Conservation (phyloP, 805 yeast species). For the Maudiozyma serrabonitensis region DNA sequence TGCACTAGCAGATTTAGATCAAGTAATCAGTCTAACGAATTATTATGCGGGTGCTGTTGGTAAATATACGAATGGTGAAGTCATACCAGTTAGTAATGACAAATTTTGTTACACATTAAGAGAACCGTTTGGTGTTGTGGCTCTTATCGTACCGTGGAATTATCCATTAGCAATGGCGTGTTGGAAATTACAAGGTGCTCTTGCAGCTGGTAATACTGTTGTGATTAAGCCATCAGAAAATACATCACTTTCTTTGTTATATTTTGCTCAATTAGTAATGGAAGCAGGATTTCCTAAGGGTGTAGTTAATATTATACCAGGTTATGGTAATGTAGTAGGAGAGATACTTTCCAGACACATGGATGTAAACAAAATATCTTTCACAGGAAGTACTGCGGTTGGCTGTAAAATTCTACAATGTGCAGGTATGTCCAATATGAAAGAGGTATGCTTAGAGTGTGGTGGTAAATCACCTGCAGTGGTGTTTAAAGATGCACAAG, state of each 20-base stretch:
- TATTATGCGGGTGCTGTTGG: constrained; percentile 67
- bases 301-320: constrained; percentile 36
- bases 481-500: constrained; percentile 34
- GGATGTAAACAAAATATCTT: constrained; percentile 37
- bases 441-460: constrained; percentile 36
- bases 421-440: constrained; percentile 32
- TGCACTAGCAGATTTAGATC: constrained; percentile 47
- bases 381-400: constrained; percentile 41
- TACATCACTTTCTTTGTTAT: constrained; percentile 36
- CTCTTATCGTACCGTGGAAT: constrained; percentile 41
- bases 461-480: constrained; percentile 41
- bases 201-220: constrained; percentile 36
- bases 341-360: constrained; percentile 33
- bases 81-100: constrained; percentile 48
- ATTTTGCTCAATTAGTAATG: constrained; percentile 30
- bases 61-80: constrained; percentile 44
- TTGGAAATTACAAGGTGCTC: constrained; percentile 45
- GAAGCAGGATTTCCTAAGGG: constrained; percentile 39
- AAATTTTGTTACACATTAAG: constrained; percentile 42
- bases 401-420: constrained; percentile 32
- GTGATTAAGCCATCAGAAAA: constrained; percentile 37
- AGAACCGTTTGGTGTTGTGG: constrained; percentile 41
- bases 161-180: constrained; percentile 38
- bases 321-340: constrained; percentile 33
- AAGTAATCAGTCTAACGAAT: constrained; percentile 43